phyloP scores from a whole-genome alignment of 371 early-diverging fungal genomes.

The Mucor mucedo region DNA sequence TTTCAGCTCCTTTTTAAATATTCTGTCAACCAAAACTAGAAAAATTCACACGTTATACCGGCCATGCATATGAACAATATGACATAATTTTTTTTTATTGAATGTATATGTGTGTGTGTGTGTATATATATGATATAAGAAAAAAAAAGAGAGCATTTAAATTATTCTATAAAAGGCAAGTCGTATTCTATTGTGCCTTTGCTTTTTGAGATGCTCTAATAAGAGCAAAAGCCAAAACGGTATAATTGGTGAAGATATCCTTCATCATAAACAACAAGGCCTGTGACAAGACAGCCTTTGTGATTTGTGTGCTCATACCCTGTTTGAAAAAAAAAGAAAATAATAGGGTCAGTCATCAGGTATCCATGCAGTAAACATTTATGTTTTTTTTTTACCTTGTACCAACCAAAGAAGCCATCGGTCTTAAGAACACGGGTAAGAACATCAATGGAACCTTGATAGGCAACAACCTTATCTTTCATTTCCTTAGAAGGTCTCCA shows the following conservation, averaged over 20 bases:
- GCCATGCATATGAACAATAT: no score
- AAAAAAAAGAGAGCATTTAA: no score
- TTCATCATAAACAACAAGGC: slow-evolving; percentile 94
- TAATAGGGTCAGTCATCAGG: background rate
- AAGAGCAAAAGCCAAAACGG: slow-evolving; percentile 60
- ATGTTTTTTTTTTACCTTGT: slow-evolving; percentile 73
- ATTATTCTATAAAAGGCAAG: background rate
- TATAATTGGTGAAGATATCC: slow-evolving; percentile 82
- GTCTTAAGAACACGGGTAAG: slow-evolving; percentile 75
- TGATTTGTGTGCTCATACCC: slow-evolving; percentile 96
- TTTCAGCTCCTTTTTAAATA: no score
- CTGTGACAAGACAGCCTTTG: slow-evolving; percentile 95
- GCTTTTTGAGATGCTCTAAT: slow-evolving; percentile 29
- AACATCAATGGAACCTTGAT: slow-evolving; percentile 88
- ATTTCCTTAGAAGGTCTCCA: slow-evolving; percentile 85
- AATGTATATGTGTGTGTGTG: no score
- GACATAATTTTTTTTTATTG: no score
- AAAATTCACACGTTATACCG: no score
- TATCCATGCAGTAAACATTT: background rate
- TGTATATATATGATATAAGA: no score
- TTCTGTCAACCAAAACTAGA: no score
- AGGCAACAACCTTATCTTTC: slow-evolving; percentile 57
- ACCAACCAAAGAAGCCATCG: slow-evolving; percentile 92
- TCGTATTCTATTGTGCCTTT: slow-evolving; percentile 16
- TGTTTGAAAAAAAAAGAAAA: slow-evolving; percentile 26